Base-by-base conservation (phyloP, 1,284 basidiomycete species). In the Leccinum pachyderme region DNA sequence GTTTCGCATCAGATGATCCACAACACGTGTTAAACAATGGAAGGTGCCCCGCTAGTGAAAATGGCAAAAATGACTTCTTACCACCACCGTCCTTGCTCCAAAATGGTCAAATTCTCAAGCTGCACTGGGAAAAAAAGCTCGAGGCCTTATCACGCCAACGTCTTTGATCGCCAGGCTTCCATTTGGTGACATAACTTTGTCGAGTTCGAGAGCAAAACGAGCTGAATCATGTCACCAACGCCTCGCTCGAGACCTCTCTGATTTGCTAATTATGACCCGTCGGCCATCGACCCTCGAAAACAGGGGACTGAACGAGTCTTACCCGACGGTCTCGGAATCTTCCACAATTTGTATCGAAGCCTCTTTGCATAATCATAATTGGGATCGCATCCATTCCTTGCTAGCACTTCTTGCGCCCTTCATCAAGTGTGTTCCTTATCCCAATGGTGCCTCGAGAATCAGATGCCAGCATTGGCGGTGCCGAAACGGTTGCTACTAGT, bases 21-120 rank as follows among this genome's bases (percentile, higher is more conserved):
- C 55, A 27, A 13, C 63, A 71, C 61, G 68, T 72, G 71, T 51
- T 51, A 58, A 58, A 63, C 59, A 69, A 69, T 69, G 67, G 67
- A 69, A 69, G 71, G 32, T 1, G 46, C 60, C 66, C 55, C 57
- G 62, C 49, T 52, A 58, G 52, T 55, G 50, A 54, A 59, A 71
- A 68, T 55, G 58, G 53, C 41, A 56, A 70, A 58, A 65, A 55
- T 59, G 55, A 47, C 54, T 47, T 49, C 41, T 49, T 25, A 28
- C 53, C 56, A 51, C 58, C 58, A 57, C 39, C 56, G 43, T 43
- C 49, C 52, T 24, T 33, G 32, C 46, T 58, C 65, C 49, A 63
- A 66, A 60, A 67, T 48, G 61, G 64, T 32, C 56, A 66, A 64
- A 63, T 65, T 69, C 63, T n/a, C 52, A 29, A 29, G 54, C 56